phyloP scores from a whole-genome alignment of 1,284 basidiomycete genomes.

The Peniophora sp. region DNA sequence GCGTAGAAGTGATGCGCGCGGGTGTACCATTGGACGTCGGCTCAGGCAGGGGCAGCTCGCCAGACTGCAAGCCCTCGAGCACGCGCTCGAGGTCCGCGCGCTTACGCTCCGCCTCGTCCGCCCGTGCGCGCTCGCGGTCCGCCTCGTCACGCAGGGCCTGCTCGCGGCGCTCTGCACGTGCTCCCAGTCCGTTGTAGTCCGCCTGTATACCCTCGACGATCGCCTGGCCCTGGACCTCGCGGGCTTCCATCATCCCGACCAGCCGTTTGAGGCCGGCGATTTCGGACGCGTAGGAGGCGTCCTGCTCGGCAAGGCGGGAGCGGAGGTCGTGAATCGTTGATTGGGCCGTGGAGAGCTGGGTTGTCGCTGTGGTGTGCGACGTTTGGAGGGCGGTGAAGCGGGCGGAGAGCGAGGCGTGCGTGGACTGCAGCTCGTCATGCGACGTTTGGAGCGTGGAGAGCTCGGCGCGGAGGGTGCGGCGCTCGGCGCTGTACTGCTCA shows the following conservation, averaged over 20 bases:
- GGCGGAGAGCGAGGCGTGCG: constrained; percentile 50
- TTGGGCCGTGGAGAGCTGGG: constrained; percentile 65
- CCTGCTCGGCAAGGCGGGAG: constrained; percentile 70
- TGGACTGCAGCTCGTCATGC: constrained; percentile 61
- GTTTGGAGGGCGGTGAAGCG: constrained; percentile 65
- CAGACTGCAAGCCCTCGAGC: constrained; percentile 55
- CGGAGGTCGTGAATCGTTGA: constrained; percentile 64
- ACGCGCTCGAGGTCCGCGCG: constrained; percentile 56
- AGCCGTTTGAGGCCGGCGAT: constrained; percentile 64
- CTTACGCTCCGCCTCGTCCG: constrained; percentile 56
- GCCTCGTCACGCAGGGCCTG: constrained; percentile 56
- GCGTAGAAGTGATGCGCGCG: constrained; percentile 24
- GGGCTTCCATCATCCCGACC: constrained; percentile 73
- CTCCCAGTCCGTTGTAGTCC: constrained; percentile 68
- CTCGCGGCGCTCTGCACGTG: constrained; percentile 62
- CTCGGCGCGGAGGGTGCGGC: constrained; percentile 68
- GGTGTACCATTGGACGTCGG: constrained; percentile 16
- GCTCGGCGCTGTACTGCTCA: constrained; percentile 67
- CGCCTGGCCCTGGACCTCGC: constrained; percentile 71
- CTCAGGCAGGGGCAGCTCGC: constrained; percentile 54
- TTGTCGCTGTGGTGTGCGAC: constrained; percentile 55
- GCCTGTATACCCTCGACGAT: constrained; percentile 73
- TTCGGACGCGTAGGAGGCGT: constrained; percentile 71
- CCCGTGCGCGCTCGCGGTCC: constrained; percentile 50
- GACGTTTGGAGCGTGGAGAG: constrained; percentile 65